These are phyloP conservation scores for Pyricularia grisea DNA, from an alignment of 2,329 filamentous ascomycete species.

Conservation along the genomic window DNA sequence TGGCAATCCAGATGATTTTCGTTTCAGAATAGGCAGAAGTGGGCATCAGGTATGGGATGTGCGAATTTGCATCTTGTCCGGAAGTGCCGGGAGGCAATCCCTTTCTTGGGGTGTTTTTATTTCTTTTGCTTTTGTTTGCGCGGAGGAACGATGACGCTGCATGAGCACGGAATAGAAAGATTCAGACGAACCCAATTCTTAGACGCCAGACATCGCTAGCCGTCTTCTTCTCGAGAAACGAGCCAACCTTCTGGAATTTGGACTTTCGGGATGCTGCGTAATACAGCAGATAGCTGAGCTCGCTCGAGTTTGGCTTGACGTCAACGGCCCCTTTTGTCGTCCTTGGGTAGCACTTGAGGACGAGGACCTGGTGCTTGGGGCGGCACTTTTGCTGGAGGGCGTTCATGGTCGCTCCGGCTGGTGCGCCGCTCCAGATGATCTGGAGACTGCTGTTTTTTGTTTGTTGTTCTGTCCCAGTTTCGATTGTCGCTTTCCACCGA, in stretches of 20 bases:
- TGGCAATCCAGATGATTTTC: neutral
- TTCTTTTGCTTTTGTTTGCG: neutral
- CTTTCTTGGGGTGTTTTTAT: neutral
- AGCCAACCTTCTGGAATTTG: conserved; percentile 93
- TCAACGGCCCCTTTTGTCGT: conserved; percentile 86
- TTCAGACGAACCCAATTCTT: conserved; percentile 62
- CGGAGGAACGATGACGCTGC: neutral
- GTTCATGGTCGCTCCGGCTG: conserved; percentile 39
- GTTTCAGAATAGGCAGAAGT: neutral
- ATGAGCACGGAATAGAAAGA: neutral
- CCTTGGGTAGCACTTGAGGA: conserved; percentile 92
- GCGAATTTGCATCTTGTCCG: neutral
- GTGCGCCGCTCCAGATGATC: neutral
- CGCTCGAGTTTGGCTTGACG: conserved; percentile 91
- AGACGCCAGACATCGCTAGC: conserved; percentile 83
- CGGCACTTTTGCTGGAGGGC: conserved; percentile 61
- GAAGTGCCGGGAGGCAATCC: neutral
- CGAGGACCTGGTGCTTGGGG: conserved; percentile 92
- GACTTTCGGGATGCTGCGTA: conserved; percentile 90
- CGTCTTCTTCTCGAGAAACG: conserved; percentile 90
- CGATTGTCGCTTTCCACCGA: neutral
- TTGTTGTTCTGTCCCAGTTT: neutral
- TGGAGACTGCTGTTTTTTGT: neutral
- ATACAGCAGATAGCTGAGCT: conserved; percentile 93
- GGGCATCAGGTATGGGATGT: neutral